phyloP scores from a whole-genome alignment of 2,329 filamentous ascomycete genomes.

The Venturia effusa region DNA sequence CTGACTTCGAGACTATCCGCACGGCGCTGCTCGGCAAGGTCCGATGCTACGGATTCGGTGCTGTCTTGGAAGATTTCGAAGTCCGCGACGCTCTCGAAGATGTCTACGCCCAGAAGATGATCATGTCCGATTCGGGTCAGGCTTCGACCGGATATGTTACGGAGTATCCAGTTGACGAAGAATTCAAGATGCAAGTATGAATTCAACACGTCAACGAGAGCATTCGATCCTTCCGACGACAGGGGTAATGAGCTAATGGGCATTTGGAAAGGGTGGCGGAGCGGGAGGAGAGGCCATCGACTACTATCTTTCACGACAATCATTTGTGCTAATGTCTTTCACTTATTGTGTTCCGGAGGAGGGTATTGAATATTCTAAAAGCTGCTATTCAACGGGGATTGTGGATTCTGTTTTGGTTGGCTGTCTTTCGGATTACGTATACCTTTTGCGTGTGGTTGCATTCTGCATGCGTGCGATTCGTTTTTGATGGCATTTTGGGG shows the following conservation, averaged over 20 bases:
- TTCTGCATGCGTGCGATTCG: not conserved
- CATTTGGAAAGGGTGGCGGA: not conserved
- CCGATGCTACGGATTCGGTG: constrained; percentile 77
- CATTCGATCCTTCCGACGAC: not conserved
- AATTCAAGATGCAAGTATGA: not conserved
- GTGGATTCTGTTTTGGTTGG: not conserved
- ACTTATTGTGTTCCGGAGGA: not conserved
- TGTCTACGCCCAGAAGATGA: constrained; percentile 49
- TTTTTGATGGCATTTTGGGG: not conserved
- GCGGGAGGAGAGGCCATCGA: not conserved
- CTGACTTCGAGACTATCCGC: constrained; percentile 62
- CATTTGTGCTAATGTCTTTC: constrained; percentile 4
- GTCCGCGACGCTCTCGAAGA: constrained; percentile 67
- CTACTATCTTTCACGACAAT: constrained; percentile 6
- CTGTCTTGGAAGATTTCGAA: constrained; percentile 62
- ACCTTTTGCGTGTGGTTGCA: not conserved
- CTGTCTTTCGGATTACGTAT: not conserved
- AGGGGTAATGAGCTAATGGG: constrained; percentile 4
- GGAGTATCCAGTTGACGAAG: not conserved
- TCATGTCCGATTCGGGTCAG: not conserved
- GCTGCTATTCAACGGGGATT: not conserved
- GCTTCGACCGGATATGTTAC: not conserved
- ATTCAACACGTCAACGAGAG: not conserved
- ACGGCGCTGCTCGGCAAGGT: constrained; percentile 70
- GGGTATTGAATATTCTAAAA: not conserved